Conservation (phyloP, 345 rosid genomes). For the Arabis alpina region DNA sequence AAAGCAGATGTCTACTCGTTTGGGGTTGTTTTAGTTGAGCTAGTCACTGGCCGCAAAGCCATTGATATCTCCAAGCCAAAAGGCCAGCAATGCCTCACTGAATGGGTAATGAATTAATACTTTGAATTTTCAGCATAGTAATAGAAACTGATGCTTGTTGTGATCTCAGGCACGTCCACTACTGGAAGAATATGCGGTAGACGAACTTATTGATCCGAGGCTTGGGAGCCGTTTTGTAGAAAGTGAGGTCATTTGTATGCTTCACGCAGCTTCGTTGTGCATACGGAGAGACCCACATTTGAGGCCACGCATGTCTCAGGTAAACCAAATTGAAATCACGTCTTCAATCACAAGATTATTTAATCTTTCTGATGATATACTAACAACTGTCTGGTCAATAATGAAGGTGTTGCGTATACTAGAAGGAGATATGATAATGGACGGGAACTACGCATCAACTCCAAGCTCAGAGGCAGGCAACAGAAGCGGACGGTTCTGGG, state of each 20-base stretch:
- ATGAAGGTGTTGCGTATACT: conserved; percentile 86
- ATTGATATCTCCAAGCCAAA: conserved; percentile 88
- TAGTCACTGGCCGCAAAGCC: conserved; percentile 95
- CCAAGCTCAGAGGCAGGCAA: conserved; percentile 82
- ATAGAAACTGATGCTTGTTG: conserved; percentile 26
- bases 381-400: conserved; percentile 24
- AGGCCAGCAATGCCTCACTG: conserved; percentile 97
- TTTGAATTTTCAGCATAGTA: conserved; percentile 8
- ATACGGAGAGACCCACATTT: conserved; percentile 84
- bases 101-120: conserved; percentile 70
- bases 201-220: conserved; percentile 81
- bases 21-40: conserved; percentile 95
- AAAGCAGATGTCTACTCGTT: conserved; percentile 98
- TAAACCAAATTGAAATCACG: conserved; percentile 36
- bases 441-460: conserved; percentile 64
- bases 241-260: conserved; percentile 92
- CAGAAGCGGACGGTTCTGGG: conserved; percentile 81
- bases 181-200: conserved; percentile 83
- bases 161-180: conserved; percentile 85
- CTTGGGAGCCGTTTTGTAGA: conserved; percentile 61
- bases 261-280: conserved; percentile 92
- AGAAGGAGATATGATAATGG: conserved; percentile 90
- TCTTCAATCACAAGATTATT: conserved; percentile 9
- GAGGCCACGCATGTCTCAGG: conserved; percentile 99
- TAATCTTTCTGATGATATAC: conserved; percentile 14